Percentiles rank a stretch among this genome's conserved stretches.
phyloP scores from a whole-genome alignment of 2,329 filamentous ascomycete genomes.

The Didymella keratinophila region DNA sequence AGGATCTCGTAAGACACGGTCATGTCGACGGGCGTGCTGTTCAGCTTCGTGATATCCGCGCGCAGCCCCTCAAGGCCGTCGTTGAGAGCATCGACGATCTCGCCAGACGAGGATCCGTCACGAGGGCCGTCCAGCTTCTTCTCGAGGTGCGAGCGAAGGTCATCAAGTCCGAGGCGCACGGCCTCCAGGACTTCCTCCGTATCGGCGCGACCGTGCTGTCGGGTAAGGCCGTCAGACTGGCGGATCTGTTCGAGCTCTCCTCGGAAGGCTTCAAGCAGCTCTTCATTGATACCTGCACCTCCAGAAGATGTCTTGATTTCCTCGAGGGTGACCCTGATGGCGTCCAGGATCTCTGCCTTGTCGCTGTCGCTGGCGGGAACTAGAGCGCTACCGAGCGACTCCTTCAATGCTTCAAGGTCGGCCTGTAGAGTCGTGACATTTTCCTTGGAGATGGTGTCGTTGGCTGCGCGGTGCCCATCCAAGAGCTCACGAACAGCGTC shows the following conservation, averaged over 20 bases:
- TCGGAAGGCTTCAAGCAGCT: slow-evolving; percentile 61
- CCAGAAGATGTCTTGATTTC: slow-evolving; percentile 46
- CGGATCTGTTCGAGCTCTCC: slow-evolving; percentile 60
- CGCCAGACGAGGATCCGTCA: slow-evolving; percentile 62
- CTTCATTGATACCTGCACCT: slow-evolving; percentile 52
- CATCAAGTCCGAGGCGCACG: slow-evolving; percentile 59
- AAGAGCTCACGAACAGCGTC: slow-evolving; percentile 66
- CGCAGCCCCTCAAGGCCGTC: slow-evolving; percentile 78
- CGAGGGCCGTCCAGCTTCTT: slow-evolving; percentile 62
- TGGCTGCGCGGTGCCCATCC: slow-evolving; percentile 54
- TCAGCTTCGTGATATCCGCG: slow-evolving; percentile 75
- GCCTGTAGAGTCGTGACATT: slow-evolving; percentile 53
- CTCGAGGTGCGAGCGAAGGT: slow-evolving; percentile 58
- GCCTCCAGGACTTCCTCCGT: slow-evolving; percentile 60
- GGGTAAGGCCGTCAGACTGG: slow-evolving; percentile 52
- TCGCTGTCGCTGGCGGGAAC: slow-evolving; percentile 49
- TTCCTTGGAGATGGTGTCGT: slow-evolving; percentile 53
- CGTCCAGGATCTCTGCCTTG: slow-evolving; percentile 54
- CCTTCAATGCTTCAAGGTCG: slow-evolving; percentile 55
- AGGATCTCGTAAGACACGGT: slow-evolving; percentile 89
- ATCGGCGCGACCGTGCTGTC: slow-evolving; percentile 52
- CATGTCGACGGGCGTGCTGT: slow-evolving; percentile 81
- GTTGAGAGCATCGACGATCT: slow-evolving; percentile 68
- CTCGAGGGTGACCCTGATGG: slow-evolving; percentile 49
- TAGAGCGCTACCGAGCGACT: slow-evolving; percentile 53